These are phyloP conservation scores for Trifolium subterraneum DNA, from an alignment of 306 rosid species.

Conservation along the genomic window DNA sequence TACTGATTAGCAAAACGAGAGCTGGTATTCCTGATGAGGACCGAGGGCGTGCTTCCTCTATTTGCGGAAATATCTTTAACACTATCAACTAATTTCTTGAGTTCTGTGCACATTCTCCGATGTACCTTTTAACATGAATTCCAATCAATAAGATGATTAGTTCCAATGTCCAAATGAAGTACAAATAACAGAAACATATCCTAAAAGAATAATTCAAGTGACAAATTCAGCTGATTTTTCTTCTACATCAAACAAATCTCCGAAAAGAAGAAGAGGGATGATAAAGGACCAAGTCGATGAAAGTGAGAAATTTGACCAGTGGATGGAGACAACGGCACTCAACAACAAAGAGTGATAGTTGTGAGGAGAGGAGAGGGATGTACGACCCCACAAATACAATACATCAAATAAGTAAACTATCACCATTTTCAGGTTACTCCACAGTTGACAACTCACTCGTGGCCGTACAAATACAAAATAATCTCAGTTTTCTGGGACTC, in stretches of 20 bases:
- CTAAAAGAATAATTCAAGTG: no score
- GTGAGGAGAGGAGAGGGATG: neutral
- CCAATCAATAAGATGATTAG: slow-evolving; percentile 28
- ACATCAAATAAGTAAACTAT: neutral
- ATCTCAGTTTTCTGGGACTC: no score
- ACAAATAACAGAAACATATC: slow-evolving; percentile 17
- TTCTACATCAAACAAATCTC: no score
- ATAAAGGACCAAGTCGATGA: slow-evolving; percentile 32
- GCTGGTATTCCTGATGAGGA: slow-evolving; percentile 74
- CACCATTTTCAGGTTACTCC: no score
- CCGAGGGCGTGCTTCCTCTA: slow-evolving; percentile 83
- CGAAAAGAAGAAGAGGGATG: no score
- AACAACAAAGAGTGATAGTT: neutral
- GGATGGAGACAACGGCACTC: neutral
- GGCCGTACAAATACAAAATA: no score
- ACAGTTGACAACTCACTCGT: no score
- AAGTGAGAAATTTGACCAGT: slow-evolving; percentile 22
- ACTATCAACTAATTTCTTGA: slow-evolving; percentile 59
- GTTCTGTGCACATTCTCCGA: slow-evolving; percentile 63
- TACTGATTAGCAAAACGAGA: slow-evolving; percentile 55
- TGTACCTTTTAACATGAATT: slow-evolving; percentile 69
- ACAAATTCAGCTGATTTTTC: no score
- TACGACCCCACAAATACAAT: neutral
- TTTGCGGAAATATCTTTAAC: slow-evolving; percentile 59
- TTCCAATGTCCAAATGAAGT: slow-evolving; percentile 26